Conservation (phyloP, 2,329 filamentous ascomycete species). For the Paraconiothyrium brasiliense region DNA sequence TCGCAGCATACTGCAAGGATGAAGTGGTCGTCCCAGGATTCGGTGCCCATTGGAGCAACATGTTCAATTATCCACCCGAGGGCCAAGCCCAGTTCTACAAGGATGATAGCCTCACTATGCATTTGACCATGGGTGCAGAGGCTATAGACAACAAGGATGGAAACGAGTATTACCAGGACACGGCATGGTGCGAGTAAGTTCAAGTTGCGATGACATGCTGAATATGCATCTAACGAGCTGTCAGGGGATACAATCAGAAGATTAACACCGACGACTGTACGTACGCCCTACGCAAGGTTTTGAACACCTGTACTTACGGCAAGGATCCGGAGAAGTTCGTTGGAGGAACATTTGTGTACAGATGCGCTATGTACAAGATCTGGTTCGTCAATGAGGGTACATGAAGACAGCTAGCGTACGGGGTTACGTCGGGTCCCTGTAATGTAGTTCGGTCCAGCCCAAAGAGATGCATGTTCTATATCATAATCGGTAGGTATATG, state of each 20-base stretch:
- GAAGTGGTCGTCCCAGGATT: conserved; percentile 8
- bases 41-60: not conserved
- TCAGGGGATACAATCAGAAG: not conserved
- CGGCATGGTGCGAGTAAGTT: conserved; percentile 1
- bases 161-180: not conserved
- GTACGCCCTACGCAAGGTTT: not conserved
- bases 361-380: not conserved
- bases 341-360: not conserved
- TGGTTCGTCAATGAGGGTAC: not conserved
- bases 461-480: conserved; percentile 89
- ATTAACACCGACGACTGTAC: not conserved
- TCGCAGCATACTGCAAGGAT: conserved; percentile 12
- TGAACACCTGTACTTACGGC: not conserved
- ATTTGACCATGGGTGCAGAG: conserved; percentile 9
- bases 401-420: too few species aligned
- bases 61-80: conserved; percentile 16
- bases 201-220: not conserved
- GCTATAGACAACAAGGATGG: conserved; percentile 5
- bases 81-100: conserved; percentile 13
- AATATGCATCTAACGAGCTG: not conserved
- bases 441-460: conserved; percentile 78
- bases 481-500: conserved; percentile 95
- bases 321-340: not conserved
- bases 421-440: too few species aligned
- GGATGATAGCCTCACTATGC: not conserved